phyloP scores from a whole-genome alignment of 2,329 filamentous ascomycete genomes.

The Fusarium poae region DNA sequence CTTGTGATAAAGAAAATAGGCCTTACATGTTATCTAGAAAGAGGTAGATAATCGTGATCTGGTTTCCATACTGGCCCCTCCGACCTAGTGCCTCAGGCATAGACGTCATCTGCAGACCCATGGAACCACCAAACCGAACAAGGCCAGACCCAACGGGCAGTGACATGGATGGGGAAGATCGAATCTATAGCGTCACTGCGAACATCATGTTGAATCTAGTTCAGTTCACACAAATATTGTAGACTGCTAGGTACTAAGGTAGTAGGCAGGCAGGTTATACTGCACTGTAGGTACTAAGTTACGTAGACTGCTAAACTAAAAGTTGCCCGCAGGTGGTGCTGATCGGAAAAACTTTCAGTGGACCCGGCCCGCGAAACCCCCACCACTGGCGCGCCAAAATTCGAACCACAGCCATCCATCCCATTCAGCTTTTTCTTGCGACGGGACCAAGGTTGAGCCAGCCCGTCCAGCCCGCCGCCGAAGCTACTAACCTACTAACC shows the following conservation, averaged over 20 bases:
- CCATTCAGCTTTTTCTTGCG: constrained; percentile 53
- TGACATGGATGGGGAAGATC: constrained; percentile 4
- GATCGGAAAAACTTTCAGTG: constrained; percentile 52
- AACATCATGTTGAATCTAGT: not conserved
- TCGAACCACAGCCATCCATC: constrained; percentile 46
- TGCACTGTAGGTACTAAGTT: not conserved
- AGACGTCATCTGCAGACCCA: constrained; percentile 17
- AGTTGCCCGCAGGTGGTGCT: constrained; percentile 28
- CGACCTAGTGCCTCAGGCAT: constrained; percentile 33
- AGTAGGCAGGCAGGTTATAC: not conserved
- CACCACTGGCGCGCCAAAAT: constrained; percentile 50
- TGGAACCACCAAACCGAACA: not conserved
- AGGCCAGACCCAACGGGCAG: not conserved
- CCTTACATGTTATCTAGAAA: not conserved
- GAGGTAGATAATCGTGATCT: not conserved
- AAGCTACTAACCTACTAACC: constrained; percentile 42
- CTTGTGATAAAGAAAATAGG: not conserved
- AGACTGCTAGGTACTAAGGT: not conserved
- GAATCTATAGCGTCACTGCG: constrained; percentile 9
- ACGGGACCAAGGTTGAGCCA: constrained; percentile 40
- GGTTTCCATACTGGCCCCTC: constrained; percentile 4
- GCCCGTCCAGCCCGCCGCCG: constrained; percentile 47
- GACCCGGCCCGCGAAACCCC: constrained; percentile 34
- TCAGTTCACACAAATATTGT: constrained; percentile 1
- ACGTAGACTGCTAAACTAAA: constrained; percentile 5